A percentile compares a stretch with the other conserved stretches of the same genome.
These are phyloP conservation scores for Nitzschia inconspicua DNA, from an alignment of 108 stramenopile genomes.

Conservation along the genomic window DNA sequence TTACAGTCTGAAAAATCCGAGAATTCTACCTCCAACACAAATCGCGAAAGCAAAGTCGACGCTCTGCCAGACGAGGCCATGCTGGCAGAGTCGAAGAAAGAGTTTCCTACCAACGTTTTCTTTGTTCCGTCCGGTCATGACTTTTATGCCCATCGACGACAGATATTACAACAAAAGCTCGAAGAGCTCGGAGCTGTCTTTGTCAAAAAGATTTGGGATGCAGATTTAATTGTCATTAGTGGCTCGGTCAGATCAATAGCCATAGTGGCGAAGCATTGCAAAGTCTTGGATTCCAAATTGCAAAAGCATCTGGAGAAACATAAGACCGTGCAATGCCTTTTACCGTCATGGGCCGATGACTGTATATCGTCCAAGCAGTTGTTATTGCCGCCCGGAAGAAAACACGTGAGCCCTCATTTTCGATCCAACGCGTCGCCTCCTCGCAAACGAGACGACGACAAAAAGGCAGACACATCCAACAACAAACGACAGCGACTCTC, in stretches of 20 bases:
- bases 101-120: neutral
- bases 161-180: slow-evolving; percentile 9
- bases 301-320: slow-evolving; percentile 2
- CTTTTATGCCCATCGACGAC: slow-evolving; percentile 8
- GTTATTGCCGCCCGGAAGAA: neutral
- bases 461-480: neutral
- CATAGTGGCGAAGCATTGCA: neutral
- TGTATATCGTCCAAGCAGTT: neutral
- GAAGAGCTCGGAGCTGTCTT: slow-evolving; percentile 2
- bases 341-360: slow-evolving; percentile 10
- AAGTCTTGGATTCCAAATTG: neutral
- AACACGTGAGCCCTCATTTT: neutral
- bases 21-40: neutral
- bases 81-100: too few relatives aligned
- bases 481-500: neutral
- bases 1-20: neutral
- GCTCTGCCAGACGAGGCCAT: neutral
- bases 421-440: neutral
- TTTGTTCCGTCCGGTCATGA: slow-evolving; percentile 22
- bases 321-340: slow-evolving; percentile 4
- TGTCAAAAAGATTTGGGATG: neutral
- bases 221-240: slow-evolving; percentile 26
- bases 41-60: neutral
- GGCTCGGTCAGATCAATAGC: slow-evolving; percentile 5
- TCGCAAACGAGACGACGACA: neutral